phyloP scores from a whole-genome alignment of 2,329 filamentous ascomycete species.

The Scopulariopsis brevicaulis region DNA sequence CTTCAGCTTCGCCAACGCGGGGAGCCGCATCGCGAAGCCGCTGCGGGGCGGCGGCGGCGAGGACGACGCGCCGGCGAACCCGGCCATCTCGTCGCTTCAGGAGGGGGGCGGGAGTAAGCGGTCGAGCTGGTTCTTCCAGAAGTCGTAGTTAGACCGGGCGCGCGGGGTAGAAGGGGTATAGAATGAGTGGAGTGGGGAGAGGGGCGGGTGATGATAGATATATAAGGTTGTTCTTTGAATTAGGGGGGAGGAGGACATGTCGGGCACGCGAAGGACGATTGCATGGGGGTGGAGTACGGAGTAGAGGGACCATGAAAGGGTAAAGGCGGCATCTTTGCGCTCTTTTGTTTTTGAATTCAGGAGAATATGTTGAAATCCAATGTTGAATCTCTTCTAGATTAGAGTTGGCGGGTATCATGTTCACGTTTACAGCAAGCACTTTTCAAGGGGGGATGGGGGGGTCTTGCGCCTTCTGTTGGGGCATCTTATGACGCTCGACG shows the following conservation, averaged over 20 bases:
- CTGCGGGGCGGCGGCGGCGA: constrained; percentile 51
- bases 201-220: background rate
- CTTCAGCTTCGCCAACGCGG: constrained; percentile 58
- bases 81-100: constrained; percentile 47
- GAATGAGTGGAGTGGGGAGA: constrained; percentile 6
- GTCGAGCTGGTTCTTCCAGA: constrained; percentile 66
- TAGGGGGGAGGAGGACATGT: background rate
- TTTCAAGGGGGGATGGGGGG: too few species aligned
- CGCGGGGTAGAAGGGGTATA: background rate
- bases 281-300: constrained; percentile 5
- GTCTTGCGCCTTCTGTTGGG: too few species aligned
- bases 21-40: constrained; percentile 59
- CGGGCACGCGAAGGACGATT: background rate
- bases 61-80: constrained; percentile 28
- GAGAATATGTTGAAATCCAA: background rate
- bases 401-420: background rate
- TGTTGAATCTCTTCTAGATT: background rate
- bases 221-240: background rate
- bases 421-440: too few species aligned
- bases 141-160: constrained; percentile 25
- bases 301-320: background rate
- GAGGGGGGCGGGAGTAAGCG: constrained; percentile 49
- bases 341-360: background rate
- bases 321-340: background rate
- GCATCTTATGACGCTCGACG: too few species aligned